Conservation (phyloP, 2,329 filamentous ascomycete genomes). For the Aspergillus sp. region DNA sequence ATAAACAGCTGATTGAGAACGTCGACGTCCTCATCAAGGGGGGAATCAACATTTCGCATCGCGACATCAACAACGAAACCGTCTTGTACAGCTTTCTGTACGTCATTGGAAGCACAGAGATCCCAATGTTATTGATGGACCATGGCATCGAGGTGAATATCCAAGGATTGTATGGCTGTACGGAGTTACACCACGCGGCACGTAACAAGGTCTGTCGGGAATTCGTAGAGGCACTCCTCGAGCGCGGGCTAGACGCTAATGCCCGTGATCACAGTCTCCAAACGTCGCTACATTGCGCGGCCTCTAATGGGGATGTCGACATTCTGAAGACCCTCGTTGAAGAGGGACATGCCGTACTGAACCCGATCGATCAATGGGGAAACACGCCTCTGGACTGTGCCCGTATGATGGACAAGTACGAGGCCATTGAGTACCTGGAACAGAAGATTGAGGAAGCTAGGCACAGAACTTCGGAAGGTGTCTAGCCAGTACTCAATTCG, state of each 20-base stretch:
- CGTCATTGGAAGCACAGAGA: not conserved
- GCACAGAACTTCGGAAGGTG: too few relatives aligned
- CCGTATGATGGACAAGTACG: not conserved
- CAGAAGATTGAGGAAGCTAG: too few relatives aligned
- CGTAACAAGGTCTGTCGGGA: not conserved
- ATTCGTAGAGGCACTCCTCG: not conserved
- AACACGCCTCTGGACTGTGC: not conserved
- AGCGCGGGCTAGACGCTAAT: not conserved
- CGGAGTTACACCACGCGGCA: slow-evolving; percentile 4
- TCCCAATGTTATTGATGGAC: not conserved
- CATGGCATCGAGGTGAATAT: slow-evolving; percentile 1
- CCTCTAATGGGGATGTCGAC: too few relatives aligned
- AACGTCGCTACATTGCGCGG: not conserved
- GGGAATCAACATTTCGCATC: slow-evolving; percentile 1
- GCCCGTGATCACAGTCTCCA: not conserved
- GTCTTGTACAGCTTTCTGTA: not conserved
- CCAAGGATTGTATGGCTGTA: slow-evolving; percentile 1
- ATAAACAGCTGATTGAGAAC: not conserved
- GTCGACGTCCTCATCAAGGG: not conserved
- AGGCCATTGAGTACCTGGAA: not conserved
- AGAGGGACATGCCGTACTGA: not conserved
- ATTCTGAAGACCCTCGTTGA: not conserved
- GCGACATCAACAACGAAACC: slow-evolving; percentile 2
- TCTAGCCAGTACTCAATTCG: too few relatives aligned
- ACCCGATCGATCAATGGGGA: not conserved